Evolutionary conservation across 768 basidiomycete species (phyloP).

Genomic region (Tulasnella sp.): DNA sequence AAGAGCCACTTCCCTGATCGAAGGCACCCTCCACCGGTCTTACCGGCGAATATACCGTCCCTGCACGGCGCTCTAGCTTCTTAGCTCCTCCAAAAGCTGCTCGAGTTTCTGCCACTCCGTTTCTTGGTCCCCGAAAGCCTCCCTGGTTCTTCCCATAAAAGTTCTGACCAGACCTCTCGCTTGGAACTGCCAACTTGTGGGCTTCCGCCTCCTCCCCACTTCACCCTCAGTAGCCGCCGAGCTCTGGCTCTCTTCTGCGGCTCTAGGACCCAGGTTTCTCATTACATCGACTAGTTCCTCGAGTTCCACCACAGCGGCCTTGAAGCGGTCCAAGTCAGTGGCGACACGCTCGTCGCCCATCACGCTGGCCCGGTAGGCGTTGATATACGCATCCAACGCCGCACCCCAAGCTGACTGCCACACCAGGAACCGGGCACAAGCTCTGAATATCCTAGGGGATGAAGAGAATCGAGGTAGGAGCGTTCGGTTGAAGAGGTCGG

Average conservation of each 20-base stretch:
- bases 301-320: constrained; percentile 72
- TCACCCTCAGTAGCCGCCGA: constrained; percentile 39
- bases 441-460: constrained; percentile 71
- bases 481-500: constrained; percentile 66
- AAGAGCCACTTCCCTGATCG: constrained; percentile 5
- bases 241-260: constrained; percentile 36
- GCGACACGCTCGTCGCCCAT: constrained; percentile 62
- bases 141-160: constrained; percentile 82
- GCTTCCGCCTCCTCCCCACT: constrained; percentile 38
- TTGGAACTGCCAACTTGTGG: constrained; percentile 69
- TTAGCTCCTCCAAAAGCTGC: constrained; percentile 58
- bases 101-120: constrained; percentile 72
- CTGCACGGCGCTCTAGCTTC: constrained; percentile 9
- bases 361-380: constrained; percentile 72
- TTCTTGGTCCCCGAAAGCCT: constrained; percentile 73
- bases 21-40: neutral
- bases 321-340: constrained; percentile 64
- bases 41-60: neutral
- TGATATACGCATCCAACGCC: constrained; percentile 75
- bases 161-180: constrained; percentile 81
- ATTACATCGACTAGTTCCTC: constrained; percentile 80
- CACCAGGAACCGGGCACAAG: constrained; percentile 75
- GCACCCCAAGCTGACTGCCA: constrained; percentile 72
- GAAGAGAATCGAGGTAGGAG: constrained; percentile 76
- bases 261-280: constrained; percentile 70